phyloP scores from a whole-genome alignment of 1,139 yeast species.

The Kodamaea sp. region DNA sequence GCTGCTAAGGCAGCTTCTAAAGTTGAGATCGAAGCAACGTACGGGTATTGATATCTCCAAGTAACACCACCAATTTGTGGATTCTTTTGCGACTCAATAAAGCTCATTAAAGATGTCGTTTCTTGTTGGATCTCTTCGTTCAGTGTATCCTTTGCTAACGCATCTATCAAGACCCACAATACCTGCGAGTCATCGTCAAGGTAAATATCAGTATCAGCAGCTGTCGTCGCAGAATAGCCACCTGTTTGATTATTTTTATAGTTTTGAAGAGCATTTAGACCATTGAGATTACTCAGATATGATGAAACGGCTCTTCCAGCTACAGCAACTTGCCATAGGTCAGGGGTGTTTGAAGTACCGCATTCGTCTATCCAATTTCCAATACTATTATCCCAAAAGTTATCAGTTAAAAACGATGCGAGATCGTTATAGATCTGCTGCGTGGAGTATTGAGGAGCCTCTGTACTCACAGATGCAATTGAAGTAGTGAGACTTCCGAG shows the following conservation, averaged over 20 bases:
- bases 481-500: conserved; percentile 13
- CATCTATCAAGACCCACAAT: conserved; percentile 30
- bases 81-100: conserved; percentile 17
- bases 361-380: conserved; percentile 8
- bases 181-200: conserved; percentile 37
- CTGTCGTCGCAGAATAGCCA: conserved; percentile 33
- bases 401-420: conserved; percentile 6
- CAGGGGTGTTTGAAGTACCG: conserved; percentile 4
- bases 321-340: conserved; percentile 14
- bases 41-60: conserved; percentile 26
- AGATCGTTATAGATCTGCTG: conserved; percentile 4
- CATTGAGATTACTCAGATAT: conserved; percentile 3
- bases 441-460: conserved; percentile 12
- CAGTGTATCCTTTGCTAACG: conserved; percentile 12
- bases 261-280: conserved; percentile 3
- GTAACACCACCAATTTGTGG: conserved; percentile 27
- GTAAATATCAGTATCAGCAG: conserved; percentile 28
- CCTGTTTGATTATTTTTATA: conserved; percentile 15
- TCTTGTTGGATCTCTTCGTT: conserved; percentile 14
- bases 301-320: conserved; percentile 11
- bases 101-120: conserved; percentile 17
- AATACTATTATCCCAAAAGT: conserved; percentile 8
- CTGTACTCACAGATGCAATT: conserved; percentile 17
- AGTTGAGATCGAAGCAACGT: conserved; percentile 35
- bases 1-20: conserved; percentile 37